These are phyloP conservation scores for Chlamydomonas sp. DNA, from an alignment of 139 green algal species.

Conservation along the genomic window DNA sequence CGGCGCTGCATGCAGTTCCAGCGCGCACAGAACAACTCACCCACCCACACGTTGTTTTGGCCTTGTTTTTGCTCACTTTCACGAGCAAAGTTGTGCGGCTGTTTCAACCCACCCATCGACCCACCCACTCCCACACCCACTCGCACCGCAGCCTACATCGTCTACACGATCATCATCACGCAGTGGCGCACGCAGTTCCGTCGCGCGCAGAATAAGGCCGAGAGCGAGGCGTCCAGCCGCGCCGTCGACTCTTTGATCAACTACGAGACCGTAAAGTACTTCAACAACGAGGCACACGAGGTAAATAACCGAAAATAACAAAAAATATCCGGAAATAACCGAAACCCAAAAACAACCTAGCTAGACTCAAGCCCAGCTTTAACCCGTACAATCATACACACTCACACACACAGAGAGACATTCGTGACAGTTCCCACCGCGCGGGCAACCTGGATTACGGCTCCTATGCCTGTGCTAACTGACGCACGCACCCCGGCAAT, in stretches of 20 bases:
- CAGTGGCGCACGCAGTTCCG: constrained; percentile 84
- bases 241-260: constrained; percentile 92
- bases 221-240: constrained; percentile 52
- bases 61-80: constrained; percentile 1
- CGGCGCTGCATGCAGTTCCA: too few species aligned
- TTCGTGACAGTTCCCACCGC: too few species aligned
- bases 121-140: too few species aligned
- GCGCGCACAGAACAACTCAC: too few species aligned
- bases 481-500: too few species aligned
- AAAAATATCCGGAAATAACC: background rate
- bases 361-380: background rate
- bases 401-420: too few species aligned
- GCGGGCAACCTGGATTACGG: too few species aligned
- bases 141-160: constrained; percentile 73
- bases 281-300: constrained; percentile 84
- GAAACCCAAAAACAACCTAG: background rate
- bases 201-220: constrained; percentile 76
- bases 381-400: background rate
- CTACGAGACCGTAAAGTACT: constrained; percentile 95
- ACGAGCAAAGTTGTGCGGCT: too few species aligned
- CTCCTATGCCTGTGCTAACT: too few species aligned
- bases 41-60: background rate
- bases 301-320: too few species aligned
- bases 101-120: too few species aligned
- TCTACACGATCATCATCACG: constrained; percentile 86